Evolutionary conservation across 306 rosid genomes (phyloP).

Genomic region (Glycine tomentella): DNA sequence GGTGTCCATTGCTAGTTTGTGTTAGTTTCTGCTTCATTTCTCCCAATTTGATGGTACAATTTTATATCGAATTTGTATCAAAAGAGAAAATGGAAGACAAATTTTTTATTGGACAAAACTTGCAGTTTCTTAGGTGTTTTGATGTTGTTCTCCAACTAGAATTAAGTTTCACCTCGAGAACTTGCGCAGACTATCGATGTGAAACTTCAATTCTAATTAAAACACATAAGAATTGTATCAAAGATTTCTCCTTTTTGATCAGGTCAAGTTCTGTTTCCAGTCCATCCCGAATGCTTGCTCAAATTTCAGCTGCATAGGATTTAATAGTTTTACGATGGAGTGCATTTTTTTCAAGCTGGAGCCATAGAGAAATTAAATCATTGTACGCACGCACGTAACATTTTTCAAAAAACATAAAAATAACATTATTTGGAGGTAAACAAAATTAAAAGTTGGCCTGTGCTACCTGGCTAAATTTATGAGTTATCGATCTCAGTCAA

Average conservation of each 20-base stretch:
- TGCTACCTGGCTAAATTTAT: constrained; percentile 15
- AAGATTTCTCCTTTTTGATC: background rate
- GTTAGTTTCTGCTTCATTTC: constrained; percentile 5
- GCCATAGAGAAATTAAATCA: constrained; percentile 4
- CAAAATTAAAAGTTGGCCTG: constrained; percentile 2
- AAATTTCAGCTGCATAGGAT: background rate
- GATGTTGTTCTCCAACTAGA: background rate
- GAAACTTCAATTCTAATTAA: background rate
- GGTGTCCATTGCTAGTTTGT: constrained; percentile 25
- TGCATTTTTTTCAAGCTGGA: background rate
- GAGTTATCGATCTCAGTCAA: constrained; percentile 34
- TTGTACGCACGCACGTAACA: background rate
- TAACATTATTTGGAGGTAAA: constrained; percentile 9
- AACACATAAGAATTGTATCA: background rate
- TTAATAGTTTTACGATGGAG: constrained; percentile 5
- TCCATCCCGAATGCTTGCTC: background rate
- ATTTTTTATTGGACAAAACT: background rate
- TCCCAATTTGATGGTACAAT: background rate
- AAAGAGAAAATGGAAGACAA: background rate
- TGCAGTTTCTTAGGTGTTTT: background rate
- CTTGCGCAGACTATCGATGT: background rate
- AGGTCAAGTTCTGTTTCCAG: constrained; percentile 22
- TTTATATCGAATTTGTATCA: constrained; percentile 11
- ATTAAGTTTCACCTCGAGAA: background rate
- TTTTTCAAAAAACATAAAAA: background rate